These are phyloP conservation scores for Nicotiana undulata DNA, from an alignment of 257 asterid species.

Conservation along the genomic window DNA sequence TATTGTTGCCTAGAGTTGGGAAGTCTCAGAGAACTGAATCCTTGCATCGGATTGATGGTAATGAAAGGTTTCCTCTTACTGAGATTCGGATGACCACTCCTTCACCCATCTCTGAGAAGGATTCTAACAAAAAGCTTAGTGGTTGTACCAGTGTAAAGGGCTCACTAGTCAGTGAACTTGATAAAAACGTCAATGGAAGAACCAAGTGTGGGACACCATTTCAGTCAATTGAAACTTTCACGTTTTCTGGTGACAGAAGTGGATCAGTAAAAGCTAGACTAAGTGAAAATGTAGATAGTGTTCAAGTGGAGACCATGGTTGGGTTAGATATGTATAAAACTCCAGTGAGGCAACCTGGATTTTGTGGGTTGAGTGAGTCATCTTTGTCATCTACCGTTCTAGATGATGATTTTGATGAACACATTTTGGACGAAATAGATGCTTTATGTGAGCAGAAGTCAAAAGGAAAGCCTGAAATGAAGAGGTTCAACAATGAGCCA, in stretches of 20 bases:
- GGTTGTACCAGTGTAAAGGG: constrained; percentile 1
- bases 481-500: constrained; percentile 12
- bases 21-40: constrained; percentile 24
- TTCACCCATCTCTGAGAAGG: constrained; percentile 17
- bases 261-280: constrained; percentile 17
- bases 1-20: constrained; percentile 29
- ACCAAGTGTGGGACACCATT: background rate
- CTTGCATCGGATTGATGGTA: constrained; percentile 15
- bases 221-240: constrained; percentile 1
- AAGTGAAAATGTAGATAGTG: constrained; percentile 7
- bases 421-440: constrained; percentile 68
- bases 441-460: constrained; percentile 55
- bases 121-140: constrained; percentile 3
- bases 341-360: constrained; percentile 29
- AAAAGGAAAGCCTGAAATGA: constrained; percentile 31
- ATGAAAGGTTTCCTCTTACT: constrained; percentile 50
- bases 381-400: constrained; percentile 17
- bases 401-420: constrained; percentile 69
- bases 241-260: constrained; percentile 2
- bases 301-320: constrained; percentile 17
- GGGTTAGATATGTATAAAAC: constrained; percentile 18
- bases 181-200: constrained; percentile 12
- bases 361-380: constrained; percentile 20
- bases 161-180: background rate
- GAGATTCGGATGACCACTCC: constrained; percentile 37